Evolutionary conservation across 2,329 filamentous ascomycete species (phyloP), one percentile per base, ranked within the genome.

Genomic region (Neonectria neomacrospora): DNA sequence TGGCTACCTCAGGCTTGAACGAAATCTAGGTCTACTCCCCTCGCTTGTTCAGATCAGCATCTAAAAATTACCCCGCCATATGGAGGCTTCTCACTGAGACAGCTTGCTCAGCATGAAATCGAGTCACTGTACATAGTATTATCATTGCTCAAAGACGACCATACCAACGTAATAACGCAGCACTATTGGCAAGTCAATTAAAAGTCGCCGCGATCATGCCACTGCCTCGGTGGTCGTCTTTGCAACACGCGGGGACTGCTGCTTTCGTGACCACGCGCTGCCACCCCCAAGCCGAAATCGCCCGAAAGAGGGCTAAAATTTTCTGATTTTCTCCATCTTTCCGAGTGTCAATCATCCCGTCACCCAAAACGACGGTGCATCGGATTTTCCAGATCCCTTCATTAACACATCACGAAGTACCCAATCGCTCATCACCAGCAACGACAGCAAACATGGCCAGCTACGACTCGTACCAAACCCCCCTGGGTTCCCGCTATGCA

Each of bases 381-480:
- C 12, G 32, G 32, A 7, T 1, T 34, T 34, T 30, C 30, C 14
- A 10, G 8, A 30, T 48, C 26, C 23, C 18, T 26, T 26, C n/a
- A 18, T 48, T 48, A 9, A 30, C 44, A n/a, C 44, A n/a, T n/a
- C 11, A 6, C 23, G 23, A 26, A 26, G 23, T 26, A n/a, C n/a
- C 23, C 23, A 48, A 8, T 28, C 23, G n/a, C n/a, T 48, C 16
- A 18, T n/a, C 23, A 48, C 23, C 44, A 23, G 39, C 37, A 34
- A 26, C 28, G n/a, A 45, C 28, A 5, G 45, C 48, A 26, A 37
- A 6, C 34, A 50, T 54, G 58, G 18, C 58, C 42, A 51, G n/a
- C 45, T 63, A 41, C 57, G 63, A 67, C 47, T 22, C 54, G 3
- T 67, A 67, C 37, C 63, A 66, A 26, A 67, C 65, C 10, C 50